Conservation (phyloP, 768 basidiomycete species). For the Dictyophora rubrovolvata region DNA sequence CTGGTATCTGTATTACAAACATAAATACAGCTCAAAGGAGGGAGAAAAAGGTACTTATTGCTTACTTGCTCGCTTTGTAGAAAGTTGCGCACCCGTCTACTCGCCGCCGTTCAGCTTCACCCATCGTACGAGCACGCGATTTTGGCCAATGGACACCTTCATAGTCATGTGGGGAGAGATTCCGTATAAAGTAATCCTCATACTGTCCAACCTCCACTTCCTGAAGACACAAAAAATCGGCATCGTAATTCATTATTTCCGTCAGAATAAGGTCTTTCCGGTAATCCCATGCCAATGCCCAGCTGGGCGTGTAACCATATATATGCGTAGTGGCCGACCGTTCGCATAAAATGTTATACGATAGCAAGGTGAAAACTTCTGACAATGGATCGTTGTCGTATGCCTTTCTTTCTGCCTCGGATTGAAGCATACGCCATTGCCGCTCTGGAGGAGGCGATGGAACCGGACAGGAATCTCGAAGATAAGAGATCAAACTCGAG, state of each 20-base stretch:
- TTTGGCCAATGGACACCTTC: conserved; percentile 90
- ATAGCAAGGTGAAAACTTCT: conserved; percentile 74
- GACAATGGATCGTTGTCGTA: conserved; percentile 50
- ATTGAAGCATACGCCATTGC: conserved; percentile 57
- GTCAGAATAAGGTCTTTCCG: conserved; percentile 79
- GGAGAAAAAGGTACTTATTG: conserved; percentile 13
- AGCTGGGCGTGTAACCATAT: conserved; percentile 94
- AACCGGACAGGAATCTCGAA: conserved; percentile 89
- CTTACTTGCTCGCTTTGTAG: conserved; percentile 82
- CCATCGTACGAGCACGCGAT: conserved; percentile 89
- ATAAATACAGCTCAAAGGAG: neutral
- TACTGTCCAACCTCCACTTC: conserved; percentile 91
- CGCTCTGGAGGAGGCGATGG: conserved; percentile 75
- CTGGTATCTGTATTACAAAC: conserved; percentile 50
- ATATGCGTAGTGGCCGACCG: conserved; percentile 76
- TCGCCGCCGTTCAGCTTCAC: conserved; percentile 67
- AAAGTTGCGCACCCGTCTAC: conserved; percentile 98
- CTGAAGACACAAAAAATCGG: conserved; percentile 81
- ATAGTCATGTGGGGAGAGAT: conserved; percentile 66
- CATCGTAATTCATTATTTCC: conserved; percentile 69
- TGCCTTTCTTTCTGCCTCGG: conserved; percentile 48
- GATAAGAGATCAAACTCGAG: conserved; percentile 69
- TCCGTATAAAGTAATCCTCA: conserved; percentile 79
- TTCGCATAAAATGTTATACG: conserved; percentile 94
- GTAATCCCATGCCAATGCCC: conserved; percentile 95